phyloP scores from a whole-genome alignment of 2,329 filamentous ascomycete genomes.

The Fusarium denticulatum region DNA sequence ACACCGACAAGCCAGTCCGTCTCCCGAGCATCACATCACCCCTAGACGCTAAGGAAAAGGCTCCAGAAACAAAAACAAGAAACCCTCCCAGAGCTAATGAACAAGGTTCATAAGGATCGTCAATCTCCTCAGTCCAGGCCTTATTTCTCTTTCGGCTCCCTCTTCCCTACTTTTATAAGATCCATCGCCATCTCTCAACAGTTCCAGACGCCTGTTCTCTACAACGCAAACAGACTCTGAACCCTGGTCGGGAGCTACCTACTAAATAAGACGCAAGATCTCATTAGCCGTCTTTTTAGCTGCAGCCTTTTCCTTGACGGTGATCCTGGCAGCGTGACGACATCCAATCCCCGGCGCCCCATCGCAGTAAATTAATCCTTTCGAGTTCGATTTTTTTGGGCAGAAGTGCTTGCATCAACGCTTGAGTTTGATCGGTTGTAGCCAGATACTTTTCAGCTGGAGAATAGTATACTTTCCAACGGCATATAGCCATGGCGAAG shows the following conservation, averaged over 20 bases:
- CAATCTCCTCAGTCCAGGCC: conserved; percentile 14
- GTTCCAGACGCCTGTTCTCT: not conserved
- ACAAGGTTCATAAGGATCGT: conserved; percentile 26
- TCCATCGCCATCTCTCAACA: not conserved
- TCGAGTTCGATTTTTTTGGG: not conserved
- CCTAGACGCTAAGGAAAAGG: conserved; percentile 28
- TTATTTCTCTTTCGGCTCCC: not conserved
- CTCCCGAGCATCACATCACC: conserved; percentile 32
- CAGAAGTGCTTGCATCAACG: conserved; percentile 3
- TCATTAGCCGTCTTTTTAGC: conserved; percentile 26
- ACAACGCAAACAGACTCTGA: not conserved
- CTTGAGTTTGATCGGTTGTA: not conserved
- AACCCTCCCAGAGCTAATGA: conserved; percentile 13
- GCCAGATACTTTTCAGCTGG: not conserved
- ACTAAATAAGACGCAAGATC: conserved; percentile 16
- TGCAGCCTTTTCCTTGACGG: conserved; percentile 19
- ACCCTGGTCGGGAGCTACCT: not conserved
- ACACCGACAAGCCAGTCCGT: conserved; percentile 24
- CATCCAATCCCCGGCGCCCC: conserved; percentile 12
- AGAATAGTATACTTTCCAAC: not conserved
- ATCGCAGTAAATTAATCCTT: conserved; percentile 17
- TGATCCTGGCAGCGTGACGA: conserved; percentile 35
- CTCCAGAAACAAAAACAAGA: conserved; percentile 36
- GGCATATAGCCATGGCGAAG: conserved; percentile 34
- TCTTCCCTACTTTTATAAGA: not conserved